Evolutionary conservation across 2,329 filamentous ascomycete genomes (phyloP), one percentile per base, ranked within the genome.

Genomic region (Colletotrichum gigasporum): DNA sequence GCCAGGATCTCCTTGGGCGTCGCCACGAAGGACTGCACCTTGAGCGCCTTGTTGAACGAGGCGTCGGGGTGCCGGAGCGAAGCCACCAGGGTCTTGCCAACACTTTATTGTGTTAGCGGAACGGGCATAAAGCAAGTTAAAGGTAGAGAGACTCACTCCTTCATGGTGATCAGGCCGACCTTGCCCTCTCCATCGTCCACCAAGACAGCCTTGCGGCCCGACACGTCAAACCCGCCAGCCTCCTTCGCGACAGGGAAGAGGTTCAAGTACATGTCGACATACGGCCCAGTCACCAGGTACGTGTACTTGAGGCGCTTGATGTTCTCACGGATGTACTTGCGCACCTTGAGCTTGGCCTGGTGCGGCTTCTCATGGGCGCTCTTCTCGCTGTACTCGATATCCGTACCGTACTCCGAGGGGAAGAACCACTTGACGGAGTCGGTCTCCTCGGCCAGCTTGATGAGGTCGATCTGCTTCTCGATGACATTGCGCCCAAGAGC

Each of bases 271-370:
- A 90, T 81, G 65, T 91, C 90, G 28, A 85, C 84, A 68, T 90
- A 92, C 0, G 90, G 90, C 0, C 90, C 90, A 0, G 90, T 91
- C 4, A 92, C 90, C 0, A 92, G 77, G 71, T 89, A 92, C 0
- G 90, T 91, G 59, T 89, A 82, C 51, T 86, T 81, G 24, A 92
- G 72, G 7, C 81, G 76, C 68, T 82, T 80, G 12, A 85, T 71
- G n/a, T 82, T 76, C 34, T 84, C 83, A 47, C 82, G 80, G 30
- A 91, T 80, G 28, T 84, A 84, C 59, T 83, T 85, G 63, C 90
- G 83, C n/a, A 92, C 87, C 70, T 87, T 86, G 55, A 92, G 82
- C 74, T 93, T 93, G 58, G 82, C 76, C 76, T 92, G 90, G 71
- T 93, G 90, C 2, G 90, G 88, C 70, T 83, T 86, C 75, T 93